phyloP scores from a whole-genome alignment of 208 protist species.

The Acanthamoeba sp. region DNA sequence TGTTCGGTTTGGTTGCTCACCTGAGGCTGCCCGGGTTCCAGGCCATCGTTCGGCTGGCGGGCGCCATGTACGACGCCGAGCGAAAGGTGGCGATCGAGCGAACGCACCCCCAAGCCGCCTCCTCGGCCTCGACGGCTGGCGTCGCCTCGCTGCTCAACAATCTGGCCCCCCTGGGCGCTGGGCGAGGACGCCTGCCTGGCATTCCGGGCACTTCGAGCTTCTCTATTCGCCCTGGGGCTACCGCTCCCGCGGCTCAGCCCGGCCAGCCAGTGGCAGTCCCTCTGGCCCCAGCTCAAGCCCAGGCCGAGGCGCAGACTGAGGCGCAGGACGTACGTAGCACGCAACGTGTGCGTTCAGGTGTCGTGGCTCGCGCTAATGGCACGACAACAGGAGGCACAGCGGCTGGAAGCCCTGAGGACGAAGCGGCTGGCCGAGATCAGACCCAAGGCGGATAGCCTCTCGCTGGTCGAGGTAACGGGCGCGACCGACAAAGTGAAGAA shows the following conservation, averaged over 20 bases:
- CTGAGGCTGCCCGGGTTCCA: background rate
- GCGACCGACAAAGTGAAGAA: background rate
- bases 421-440: background rate
- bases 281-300: too few relatives aligned
- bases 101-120: background rate
- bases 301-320: background rate
- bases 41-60: background rate
- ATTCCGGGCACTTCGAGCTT: too few relatives aligned
- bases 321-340: too few relatives aligned
- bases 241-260: too few relatives aligned
- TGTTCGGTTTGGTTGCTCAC: too few relatives aligned
- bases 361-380: background rate
- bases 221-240: too few relatives aligned
- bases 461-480: background rate
- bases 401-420: background rate
- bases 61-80: conserved; percentile 1
- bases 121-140: background rate
- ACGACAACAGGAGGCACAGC: background rate
- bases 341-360: too few relatives aligned
- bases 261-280: too few relatives aligned
- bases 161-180: too few relatives aligned
- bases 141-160: background rate
- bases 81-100: background rate
- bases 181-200: too few relatives aligned
- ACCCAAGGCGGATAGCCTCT: background rate